Conservation (phyloP, 495 filamentous ascomycete genomes). For the Penicillium antarcticum region DNA sequence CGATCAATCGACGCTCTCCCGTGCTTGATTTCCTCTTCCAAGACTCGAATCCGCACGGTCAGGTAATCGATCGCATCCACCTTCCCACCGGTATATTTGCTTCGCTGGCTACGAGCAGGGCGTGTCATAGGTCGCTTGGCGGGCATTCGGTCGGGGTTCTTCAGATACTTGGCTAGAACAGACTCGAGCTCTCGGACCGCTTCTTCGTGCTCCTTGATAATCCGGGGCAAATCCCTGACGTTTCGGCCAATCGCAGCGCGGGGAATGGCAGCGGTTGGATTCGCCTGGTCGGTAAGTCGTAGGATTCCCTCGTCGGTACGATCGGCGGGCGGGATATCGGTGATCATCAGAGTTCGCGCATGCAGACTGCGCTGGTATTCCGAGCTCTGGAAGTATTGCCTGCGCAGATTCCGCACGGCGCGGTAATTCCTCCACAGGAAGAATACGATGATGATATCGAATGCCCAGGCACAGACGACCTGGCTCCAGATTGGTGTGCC, state of each 20-base stretch:
- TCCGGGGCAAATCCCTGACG: constrained; percentile 76
- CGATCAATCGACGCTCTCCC: constrained; percentile 78
- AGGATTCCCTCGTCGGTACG: constrained; percentile 84
- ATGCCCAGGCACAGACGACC: constrained; percentile 74
- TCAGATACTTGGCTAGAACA: constrained; percentile 83
- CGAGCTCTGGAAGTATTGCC: constrained; percentile 76
- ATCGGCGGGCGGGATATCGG: constrained; percentile 71
- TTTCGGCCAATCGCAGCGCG: constrained; percentile 84
- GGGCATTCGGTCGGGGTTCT: constrained; percentile 78
- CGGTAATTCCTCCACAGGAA: constrained; percentile 93
- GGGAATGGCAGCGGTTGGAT: constrained; percentile 71
- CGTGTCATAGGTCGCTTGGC: constrained; percentile 72
- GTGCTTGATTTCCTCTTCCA: constrained; percentile 82
- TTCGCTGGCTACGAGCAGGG: constrained; percentile 67
- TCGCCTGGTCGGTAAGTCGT: constrained; percentile 69
- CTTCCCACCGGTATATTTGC: constrained; percentile 42
- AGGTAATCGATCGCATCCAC: constrained; percentile 95
- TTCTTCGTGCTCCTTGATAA: constrained; percentile 82
- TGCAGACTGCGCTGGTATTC: constrained; percentile 90
- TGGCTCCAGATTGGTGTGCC: constrained; percentile 61
- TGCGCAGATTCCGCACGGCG: constrained; percentile 63
- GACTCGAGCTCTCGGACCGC: constrained; percentile 78
- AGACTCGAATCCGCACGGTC: constrained; percentile 73
- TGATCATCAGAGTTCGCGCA: constrained; percentile 87
- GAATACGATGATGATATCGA: constrained; percentile 69